These are phyloP conservation scores for Rhizophagus sp. DNA, from an alignment of 192 early-diverging fungal species.

Conservation along the genomic window DNA sequence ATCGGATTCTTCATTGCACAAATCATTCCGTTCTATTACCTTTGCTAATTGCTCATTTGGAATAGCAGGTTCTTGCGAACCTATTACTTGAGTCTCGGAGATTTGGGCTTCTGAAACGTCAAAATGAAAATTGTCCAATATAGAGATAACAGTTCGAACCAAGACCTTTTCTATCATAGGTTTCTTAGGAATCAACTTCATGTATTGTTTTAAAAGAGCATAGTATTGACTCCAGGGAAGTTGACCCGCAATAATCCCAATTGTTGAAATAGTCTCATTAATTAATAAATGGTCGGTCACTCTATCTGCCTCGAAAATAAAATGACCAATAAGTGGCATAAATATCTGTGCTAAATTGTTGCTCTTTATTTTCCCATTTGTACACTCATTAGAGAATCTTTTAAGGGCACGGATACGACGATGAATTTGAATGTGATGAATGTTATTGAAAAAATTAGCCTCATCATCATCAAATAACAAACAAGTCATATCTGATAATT, in stretches of 20 bases:
- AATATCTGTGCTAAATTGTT: conserved; percentile 69
- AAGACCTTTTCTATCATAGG: conserved; percentile 79
- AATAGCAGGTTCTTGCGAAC: conserved; percentile 14
- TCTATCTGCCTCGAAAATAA: conserved; percentile 77
- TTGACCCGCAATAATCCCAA: conserved; percentile 67
- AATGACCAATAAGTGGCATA: conserved; percentile 84
- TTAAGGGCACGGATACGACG: conserved; percentile 83
- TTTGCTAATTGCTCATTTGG: not conserved
- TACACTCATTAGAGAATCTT: conserved; percentile 63
- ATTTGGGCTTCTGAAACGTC: conserved; percentile 63
- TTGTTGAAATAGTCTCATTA: conserved; percentile 76
- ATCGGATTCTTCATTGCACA: not conserved
- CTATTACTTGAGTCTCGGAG: conserved; percentile 29
- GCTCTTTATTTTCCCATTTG: conserved; percentile 46
- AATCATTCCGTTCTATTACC: not conserved
- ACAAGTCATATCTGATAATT: conserved; percentile 65
- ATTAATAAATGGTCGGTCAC: conserved; percentile 73
- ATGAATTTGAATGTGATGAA: conserved; percentile 94
- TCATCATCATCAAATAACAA: conserved; percentile 84
- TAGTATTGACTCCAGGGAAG: conserved; percentile 90
- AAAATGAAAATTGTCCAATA: conserved; percentile 94
- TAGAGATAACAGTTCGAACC: conserved; percentile 74
- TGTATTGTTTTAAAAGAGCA: conserved; percentile 68
- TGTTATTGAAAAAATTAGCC: conserved; percentile 93
- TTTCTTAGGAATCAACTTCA: conserved; percentile 63